Conservation (phyloP, 768 basidiomycete genomes). For the Exsudoporus frostii region DNA sequence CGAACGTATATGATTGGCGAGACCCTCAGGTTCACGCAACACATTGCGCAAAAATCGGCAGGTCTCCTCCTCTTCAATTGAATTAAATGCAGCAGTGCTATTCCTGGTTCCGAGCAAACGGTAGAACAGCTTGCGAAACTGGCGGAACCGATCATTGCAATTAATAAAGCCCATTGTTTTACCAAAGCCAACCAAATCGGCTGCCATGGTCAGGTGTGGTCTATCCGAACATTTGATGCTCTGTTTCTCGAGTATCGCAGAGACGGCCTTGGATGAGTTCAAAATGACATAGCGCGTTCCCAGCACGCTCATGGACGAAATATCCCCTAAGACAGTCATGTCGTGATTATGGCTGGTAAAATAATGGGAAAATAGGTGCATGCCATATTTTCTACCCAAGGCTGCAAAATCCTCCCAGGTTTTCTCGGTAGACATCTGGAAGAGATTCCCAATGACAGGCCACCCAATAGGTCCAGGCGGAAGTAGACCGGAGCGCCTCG, state of each 20-base stretch:
- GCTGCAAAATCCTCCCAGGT: no score
- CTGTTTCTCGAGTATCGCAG: slow-evolving; percentile 52
- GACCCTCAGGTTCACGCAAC: slow-evolving; percentile 8
- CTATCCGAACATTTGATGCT: slow-evolving; percentile 48
- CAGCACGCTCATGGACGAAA: slow-evolving; percentile 29
- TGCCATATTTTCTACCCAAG: no score
- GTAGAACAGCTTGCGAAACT: slow-evolving; percentile 13
- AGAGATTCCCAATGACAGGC: no score
- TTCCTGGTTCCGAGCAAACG: slow-evolving; percentile 12
- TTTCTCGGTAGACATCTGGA: no score
- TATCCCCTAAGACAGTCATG: slow-evolving; percentile 22
- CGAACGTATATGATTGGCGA: slow-evolving; percentile 23
- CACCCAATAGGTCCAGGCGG: no score
- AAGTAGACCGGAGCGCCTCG: no score
- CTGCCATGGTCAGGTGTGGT: slow-evolving; percentile 16
- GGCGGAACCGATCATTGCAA: slow-evolving; percentile 11
- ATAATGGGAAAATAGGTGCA: slow-evolving; percentile 25
- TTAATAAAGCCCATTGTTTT: slow-evolving; percentile 5
- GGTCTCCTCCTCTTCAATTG: slow-evolving; percentile 19
- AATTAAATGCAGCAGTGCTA: slow-evolving; percentile 6
- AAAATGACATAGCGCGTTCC: slow-evolving; percentile 46
- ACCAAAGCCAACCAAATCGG: slow-evolving; percentile 19
- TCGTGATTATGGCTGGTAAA: neutral
- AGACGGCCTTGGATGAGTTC: no score
- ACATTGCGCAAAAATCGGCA: slow-evolving; percentile 17